phyloP scores from a whole-genome alignment of 169 alveolate species.

The Perkinsus olseni region DNA sequence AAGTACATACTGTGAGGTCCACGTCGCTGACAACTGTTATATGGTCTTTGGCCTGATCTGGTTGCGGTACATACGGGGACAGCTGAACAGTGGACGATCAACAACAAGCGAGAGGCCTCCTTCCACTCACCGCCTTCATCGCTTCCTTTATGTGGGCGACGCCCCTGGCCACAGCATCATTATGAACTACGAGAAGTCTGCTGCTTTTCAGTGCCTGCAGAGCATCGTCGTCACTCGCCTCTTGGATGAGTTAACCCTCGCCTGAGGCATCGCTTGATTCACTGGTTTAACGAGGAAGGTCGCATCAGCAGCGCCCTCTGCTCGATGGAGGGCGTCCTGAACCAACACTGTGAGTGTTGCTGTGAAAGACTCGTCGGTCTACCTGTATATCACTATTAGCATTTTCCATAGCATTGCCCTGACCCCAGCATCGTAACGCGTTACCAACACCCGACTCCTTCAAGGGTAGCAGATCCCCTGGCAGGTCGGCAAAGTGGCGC shows the following conservation, averaged over 20 bases:
- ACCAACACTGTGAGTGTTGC: background rate
- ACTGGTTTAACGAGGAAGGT: background rate
- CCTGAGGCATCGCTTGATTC: background rate
- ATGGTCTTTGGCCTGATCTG: background rate
- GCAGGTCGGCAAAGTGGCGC: background rate
- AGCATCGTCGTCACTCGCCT: background rate
- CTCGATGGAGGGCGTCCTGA: background rate
- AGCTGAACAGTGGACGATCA: background rate
- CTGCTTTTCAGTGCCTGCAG: background rate
- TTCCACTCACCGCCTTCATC: background rate
- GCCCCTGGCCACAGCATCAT: background rate
- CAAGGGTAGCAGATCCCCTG: background rate
- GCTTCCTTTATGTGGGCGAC: background rate
- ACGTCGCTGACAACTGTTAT: background rate
- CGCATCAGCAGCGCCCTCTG: background rate
- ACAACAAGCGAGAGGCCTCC: background rate
- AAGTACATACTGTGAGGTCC: background rate
- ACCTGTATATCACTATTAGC: background rate
- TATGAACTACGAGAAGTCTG: background rate
- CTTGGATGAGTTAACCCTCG: background rate
- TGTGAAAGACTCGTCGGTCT: background rate
- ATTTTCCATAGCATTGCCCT: background rate
- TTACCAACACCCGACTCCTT: background rate
- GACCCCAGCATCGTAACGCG: background rate
- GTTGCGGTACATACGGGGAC: background rate